phyloP scores from a whole-genome alignment of 2,329 filamentous ascomycete genomes.

The Aspergillus texensis region DNA sequence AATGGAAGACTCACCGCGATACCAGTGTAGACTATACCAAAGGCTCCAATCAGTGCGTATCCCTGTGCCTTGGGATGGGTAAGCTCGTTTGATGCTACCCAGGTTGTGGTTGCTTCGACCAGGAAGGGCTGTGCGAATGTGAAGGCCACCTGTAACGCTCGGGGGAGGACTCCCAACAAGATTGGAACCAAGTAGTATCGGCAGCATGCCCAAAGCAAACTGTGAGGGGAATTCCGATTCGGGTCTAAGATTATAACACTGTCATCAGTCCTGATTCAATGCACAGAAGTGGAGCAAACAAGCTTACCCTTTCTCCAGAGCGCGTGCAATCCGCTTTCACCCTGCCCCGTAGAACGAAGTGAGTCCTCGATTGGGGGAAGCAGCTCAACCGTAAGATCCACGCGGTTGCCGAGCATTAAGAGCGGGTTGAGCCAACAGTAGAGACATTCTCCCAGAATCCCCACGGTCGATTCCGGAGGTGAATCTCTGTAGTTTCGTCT shows the following conservation, averaged over 20 bases:
- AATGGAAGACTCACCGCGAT: neutral
- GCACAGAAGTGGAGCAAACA: neutral
- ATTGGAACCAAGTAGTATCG: neutral
- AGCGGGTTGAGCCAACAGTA: slow-evolving; percentile 35
- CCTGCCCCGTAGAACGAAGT: neutral
- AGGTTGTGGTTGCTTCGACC: slow-evolving; percentile 23
- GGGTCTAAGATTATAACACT: neutral
- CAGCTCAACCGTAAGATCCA: slow-evolving; percentile 42
- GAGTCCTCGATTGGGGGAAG: slow-evolving; percentile 43
- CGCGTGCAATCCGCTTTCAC: neutral
- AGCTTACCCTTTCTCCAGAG: neutral
- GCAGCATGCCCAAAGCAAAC: neutral
- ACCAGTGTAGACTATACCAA: neutral
- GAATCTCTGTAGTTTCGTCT: neutral
- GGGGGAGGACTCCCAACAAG: neutral
- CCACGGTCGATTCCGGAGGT: neutral
- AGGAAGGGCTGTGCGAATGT: slow-evolving; percentile 52
- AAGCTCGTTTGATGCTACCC: neutral
- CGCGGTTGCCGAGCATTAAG: slow-evolving; percentile 31
- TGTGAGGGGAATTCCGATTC: neutral
- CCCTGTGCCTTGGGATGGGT: neutral
- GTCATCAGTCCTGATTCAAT: neutral
- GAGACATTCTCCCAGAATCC: slow-evolving; percentile 5
- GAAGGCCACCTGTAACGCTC: slow-evolving; percentile 33
- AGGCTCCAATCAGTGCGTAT: neutral